Evolutionary conservation across 2,329 filamentous ascomycete species (phyloP), one percentile per base, ranked within the genome.

Genomic region (Pseudocercospora cruenta): DNA sequence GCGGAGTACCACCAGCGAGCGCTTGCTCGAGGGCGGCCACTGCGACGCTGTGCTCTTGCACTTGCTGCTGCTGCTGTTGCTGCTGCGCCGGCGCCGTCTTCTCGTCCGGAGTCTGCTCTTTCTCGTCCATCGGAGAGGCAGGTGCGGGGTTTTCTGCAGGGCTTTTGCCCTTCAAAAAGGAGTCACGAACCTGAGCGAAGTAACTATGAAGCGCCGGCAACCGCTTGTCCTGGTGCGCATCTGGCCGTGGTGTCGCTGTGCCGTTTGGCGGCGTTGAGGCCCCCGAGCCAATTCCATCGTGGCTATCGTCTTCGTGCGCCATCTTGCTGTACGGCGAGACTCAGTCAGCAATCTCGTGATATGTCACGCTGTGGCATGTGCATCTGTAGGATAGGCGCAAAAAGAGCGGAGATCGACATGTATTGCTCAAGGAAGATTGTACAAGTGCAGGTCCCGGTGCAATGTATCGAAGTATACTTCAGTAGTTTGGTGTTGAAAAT

Each of bases 121-220:
- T 58, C 62, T 68, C 65, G 39, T 65, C 45, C 28, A 39, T 28
- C 60, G 71, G 58, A 59, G 69, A 67, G 66, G 74, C 69, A 72
- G 72, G 69, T 66, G 76, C 74, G 73, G 78, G 78, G 76, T 75
- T 75, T 59, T 65, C 63, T 63, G 62, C 62, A 64, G 62, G 39
- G 47, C 36, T 57, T 66, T 68, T 63, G 61, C 64, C 72, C 75
- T 73, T 73, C 75, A 76, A 66, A 74, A 89, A 88, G 84, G 87
- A 88, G 86, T 87, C 87, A 97, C 95, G 90, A 96, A 99, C 95
- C 94, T 99, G 95, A 84, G 91, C 91, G 87, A 98, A 97, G 86
- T 95, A 97, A 85, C 91, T 96, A 87, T 95, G 91, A 9, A 98
- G 96, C 79, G 93, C 92, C 73, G 95, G 95, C 78, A 96, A 86